Conservation (phyloP, 2,329 filamentous ascomycete species). For the Cytospora piceicola region DNA sequence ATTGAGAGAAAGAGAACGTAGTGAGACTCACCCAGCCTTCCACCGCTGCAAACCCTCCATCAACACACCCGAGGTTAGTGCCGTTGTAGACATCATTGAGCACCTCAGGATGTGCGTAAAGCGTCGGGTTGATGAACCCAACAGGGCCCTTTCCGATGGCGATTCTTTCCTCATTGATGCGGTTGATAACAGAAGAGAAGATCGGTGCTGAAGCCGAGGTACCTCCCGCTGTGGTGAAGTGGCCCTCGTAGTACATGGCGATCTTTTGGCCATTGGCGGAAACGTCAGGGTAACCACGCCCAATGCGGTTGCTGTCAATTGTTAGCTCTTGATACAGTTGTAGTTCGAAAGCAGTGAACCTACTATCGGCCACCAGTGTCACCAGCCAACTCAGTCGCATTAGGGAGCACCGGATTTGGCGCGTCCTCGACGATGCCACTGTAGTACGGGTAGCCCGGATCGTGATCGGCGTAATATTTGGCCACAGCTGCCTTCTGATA, state of each 20-base stretch:
- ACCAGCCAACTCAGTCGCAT: constrained; percentile 19
- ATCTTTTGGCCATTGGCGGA: constrained; percentile 37
- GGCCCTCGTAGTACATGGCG: constrained; percentile 35
- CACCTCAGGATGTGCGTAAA: constrained; percentile 39
- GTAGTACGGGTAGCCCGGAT: constrained; percentile 33
- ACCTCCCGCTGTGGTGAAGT: constrained; percentile 47
- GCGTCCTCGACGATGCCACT: constrained; percentile 20
- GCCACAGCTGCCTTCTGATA: constrained; percentile 49
- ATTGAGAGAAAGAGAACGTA: no score
- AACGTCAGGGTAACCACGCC: constrained; percentile 37
- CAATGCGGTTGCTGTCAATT: constrained; percentile 29
- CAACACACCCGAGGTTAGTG: constrained; percentile 39
- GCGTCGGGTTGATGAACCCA: constrained; percentile 41
- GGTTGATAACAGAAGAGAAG: constrained; percentile 60
- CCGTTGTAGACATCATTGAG: constrained; percentile 39
- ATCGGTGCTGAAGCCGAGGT: constrained; percentile 61
- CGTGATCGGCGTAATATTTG: constrained; percentile 42
- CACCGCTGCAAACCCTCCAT: constrained; percentile 37
- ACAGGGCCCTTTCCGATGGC: constrained; percentile 47
- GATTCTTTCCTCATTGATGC: constrained; percentile 66
- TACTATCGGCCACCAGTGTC: constrained; percentile 27
- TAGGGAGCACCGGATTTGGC: constrained; percentile 27
- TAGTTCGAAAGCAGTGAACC: constrained; percentile 20
- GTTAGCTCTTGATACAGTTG: constrained; percentile 11
- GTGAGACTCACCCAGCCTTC: constrained; percentile 34